phyloP scores from a whole-genome alignment of 2,329 filamentous ascomycete species.

The Chaetomium strumarium region DNA sequence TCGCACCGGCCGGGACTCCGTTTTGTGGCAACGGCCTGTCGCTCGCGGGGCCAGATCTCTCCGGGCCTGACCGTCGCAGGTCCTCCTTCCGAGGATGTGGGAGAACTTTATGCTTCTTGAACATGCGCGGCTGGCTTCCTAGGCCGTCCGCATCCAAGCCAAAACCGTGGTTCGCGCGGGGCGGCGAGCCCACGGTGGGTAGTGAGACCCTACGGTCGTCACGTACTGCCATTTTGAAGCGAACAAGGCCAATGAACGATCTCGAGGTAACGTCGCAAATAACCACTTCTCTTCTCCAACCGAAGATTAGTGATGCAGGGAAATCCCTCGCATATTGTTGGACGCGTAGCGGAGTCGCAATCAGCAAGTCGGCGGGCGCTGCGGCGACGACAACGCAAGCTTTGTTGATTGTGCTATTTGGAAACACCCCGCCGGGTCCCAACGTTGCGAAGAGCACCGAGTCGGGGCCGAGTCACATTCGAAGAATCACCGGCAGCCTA shows the following conservation, averaged over 20 bases:
- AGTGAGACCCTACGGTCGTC: conserved; percentile 23
- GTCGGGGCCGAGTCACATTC: conserved; percentile 18
- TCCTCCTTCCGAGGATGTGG: conserved; percentile 31
- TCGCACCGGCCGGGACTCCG: conserved; percentile 18
- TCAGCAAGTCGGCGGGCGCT: neutral
- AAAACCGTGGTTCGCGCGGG: conserved; percentile 27
- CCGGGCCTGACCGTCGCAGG: conserved; percentile 17
- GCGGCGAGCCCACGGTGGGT: conserved; percentile 31
- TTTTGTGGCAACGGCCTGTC: conserved; percentile 18
- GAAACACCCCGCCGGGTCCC: neutral
- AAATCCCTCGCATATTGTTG: conserved; percentile 20
- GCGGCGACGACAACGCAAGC: neutral
- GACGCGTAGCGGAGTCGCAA: conserved; percentile 1
- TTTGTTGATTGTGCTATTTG: neutral
- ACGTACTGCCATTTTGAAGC: conserved; percentile 25
- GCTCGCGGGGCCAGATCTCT: conserved; percentile 18
- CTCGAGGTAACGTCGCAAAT: neutral
- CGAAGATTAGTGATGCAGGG: conserved; percentile 2
- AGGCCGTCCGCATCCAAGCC: conserved; percentile 26
- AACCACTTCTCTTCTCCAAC: conserved; percentile 15
- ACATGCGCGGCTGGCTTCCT: conserved; percentile 33
- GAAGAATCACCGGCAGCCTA: conserved; percentile 13
- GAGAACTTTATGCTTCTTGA: conserved; percentile 43
- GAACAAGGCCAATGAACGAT: neutral
- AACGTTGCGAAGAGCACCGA: conserved; percentile 12